Evolutionary conservation across 2,329 filamentous ascomycete species (phyloP), one percentile per base, ranked within the genome.

Genomic region (Calonectria honghensis): DNA sequence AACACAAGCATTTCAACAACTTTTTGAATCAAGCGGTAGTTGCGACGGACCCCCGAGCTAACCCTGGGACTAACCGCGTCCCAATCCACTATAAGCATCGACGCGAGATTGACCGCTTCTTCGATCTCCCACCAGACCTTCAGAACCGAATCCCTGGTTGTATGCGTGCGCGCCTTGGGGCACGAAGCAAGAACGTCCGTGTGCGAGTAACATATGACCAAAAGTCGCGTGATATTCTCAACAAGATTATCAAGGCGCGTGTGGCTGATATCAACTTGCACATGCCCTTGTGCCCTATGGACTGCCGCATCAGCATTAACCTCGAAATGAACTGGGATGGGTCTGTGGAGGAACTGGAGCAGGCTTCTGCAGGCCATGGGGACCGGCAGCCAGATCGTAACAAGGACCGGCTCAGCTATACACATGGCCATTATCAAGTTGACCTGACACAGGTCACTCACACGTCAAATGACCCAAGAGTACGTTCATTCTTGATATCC

Each of bases 221-320:
- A 82, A 93, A 93, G 81, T 94, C 92, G 0, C 89, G 90, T 32
- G 88, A 93, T 73, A 86, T 96, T 3, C 85, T 96, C 14, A 93
- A 93, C 73, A 96, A 95, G 84, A 98, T 99, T 80, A 92, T 99
- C 85, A 99, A 99, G 87, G 92, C 93, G 32, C 92, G 96, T n/a
- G 89, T 98, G 18, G 93, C 92, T 32, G 96, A 99, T 83, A 87
- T 98, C n/a, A 94, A 98, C 80, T 90, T 99, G 24, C 93, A 94
- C 85, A 94, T 95, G 79, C 96, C 97, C 0, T 88, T 88, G 65
- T 91, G 90, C 11, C 91, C 92, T 4, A 94, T 98, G 81, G 97
- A 99, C 85, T 98, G 96, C 85, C 94, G 97, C 14, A 93, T 99
- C 79, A 98, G 95, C 80, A 93, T 99, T 82, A 98, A 98, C 82